These are phyloP conservation scores for Aspergillus sp. DNA, from an alignment of 2,329 filamentous ascomycete species.

Conservation along the genomic window DNA sequence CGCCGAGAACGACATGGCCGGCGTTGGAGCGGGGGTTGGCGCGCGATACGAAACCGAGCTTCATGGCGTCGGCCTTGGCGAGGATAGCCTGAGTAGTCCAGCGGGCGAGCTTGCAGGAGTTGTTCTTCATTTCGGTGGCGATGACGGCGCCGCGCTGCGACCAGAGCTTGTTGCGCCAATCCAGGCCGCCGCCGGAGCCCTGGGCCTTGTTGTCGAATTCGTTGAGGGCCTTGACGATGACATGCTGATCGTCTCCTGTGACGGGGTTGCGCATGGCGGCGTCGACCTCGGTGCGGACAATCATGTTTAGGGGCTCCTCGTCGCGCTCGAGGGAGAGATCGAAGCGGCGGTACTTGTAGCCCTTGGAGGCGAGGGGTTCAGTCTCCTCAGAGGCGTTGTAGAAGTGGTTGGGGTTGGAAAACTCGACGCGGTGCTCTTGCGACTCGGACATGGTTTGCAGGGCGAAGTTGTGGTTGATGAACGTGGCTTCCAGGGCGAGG, in stretches of 20 bases:
- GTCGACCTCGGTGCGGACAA: slow-evolving; percentile 92
- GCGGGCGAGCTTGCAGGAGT: slow-evolving; percentile 94
- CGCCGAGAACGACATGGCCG: slow-evolving; percentile 90
- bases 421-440: slow-evolving; percentile 68
- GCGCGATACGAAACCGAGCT: slow-evolving; percentile 95
- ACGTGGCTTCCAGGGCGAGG: slow-evolving; percentile 92
- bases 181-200: slow-evolving; percentile 85
- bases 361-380: slow-evolving; percentile 89
- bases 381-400: slow-evolving; percentile 91
- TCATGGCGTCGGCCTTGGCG: slow-evolving; percentile 96
- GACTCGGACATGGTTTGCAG: slow-evolving; percentile 89
- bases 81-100: slow-evolving; percentile 98
- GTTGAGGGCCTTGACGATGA: slow-evolving; percentile 94
- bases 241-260: slow-evolving; percentile 80
- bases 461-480: slow-evolving; percentile 99
- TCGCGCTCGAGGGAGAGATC: slow-evolving; percentile 86
- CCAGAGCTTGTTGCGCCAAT: slow-evolving; percentile 93
- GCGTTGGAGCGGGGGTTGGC: slow-evolving; percentile 86
- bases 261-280: slow-evolving; percentile 93
- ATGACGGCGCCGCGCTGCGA: slow-evolving; percentile 94
- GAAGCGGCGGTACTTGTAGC: slow-evolving; percentile 97
- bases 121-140: slow-evolving; percentile 99
- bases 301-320: slow-evolving; percentile 84
- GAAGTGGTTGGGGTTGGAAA: slow-evolving; percentile 90
- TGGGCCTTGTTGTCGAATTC: slow-evolving; percentile 98